Evolutionary conservation across 768 basidiomycete genomes (phyloP).

Genomic region (Omphalotus guepiniiformis): DNA sequence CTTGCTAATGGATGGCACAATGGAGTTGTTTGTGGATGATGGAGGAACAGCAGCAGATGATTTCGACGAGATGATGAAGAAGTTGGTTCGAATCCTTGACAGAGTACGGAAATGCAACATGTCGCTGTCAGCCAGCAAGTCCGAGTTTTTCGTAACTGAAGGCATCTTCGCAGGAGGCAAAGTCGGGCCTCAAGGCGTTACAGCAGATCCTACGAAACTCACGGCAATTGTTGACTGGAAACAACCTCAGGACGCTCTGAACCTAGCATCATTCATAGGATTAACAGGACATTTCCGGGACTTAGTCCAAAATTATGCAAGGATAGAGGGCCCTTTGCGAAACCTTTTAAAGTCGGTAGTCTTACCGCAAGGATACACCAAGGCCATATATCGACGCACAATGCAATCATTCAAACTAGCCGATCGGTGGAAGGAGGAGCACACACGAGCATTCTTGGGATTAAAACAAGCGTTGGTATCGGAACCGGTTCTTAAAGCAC

Average conservation of each 20-base stretch:
- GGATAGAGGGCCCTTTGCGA: conserved; percentile 13
- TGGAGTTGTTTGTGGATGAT: conserved; percentile 23
- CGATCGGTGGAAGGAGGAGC: conserved; percentile 18
- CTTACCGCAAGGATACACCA: neutral
- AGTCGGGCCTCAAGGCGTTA: conserved; percentile 6
- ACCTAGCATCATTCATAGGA: conserved; percentile 13
- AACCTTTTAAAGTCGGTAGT: conserved; percentile 12
- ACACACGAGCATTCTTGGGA: neutral
- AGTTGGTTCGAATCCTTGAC: conserved; percentile 6
- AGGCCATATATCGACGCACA: neutral
- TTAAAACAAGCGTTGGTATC: conserved; percentile 28
- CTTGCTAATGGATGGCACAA: neutral
- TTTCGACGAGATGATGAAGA: conserved; percentile 14
- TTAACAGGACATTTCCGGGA: conserved; percentile 11
- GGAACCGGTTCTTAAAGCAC: conserved; percentile 27
- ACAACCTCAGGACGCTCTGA: conserved; percentile 6
- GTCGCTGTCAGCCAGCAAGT: conserved; percentile 28
- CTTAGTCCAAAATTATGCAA: conserved; percentile 5
- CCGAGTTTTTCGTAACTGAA: conserved; percentile 11
- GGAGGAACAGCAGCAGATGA: conserved; percentile 19
- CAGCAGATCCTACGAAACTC: conserved; percentile 1
- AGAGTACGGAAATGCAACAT: conserved; percentile 11
- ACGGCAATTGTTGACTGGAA: conserved; percentile 9
- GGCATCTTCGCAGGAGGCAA: conserved; percentile 1
- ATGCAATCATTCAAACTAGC: neutral